Conservation (phyloP, 768 basidiomycete species). For the Rhodotorula kratochvilovae region DNA sequence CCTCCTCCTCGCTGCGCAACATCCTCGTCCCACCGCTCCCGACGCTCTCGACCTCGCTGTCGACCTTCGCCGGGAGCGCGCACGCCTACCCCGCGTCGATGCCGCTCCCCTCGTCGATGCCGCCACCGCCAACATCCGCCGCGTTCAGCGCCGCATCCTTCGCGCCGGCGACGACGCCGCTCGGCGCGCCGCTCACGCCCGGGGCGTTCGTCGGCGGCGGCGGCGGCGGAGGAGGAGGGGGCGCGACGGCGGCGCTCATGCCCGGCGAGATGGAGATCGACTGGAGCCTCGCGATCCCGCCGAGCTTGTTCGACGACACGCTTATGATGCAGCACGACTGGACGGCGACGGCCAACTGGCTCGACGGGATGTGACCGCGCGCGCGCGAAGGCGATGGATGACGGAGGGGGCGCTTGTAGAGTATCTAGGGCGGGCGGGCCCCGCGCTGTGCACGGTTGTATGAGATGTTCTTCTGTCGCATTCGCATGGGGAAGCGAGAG, state of each 20-base stretch:
- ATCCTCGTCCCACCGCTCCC: constrained; percentile 1
- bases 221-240: background rate
- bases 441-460: too few relatives aligned
- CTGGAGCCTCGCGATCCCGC: background rate
- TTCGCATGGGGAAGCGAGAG: too few relatives aligned
- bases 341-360: constrained; percentile 3
- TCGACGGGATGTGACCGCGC: background rate
- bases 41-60: background rate
- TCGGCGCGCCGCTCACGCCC: background rate
- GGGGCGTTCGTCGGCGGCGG: too few relatives aligned
- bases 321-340: constrained; percentile 7
- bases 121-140: background rate
- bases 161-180: background rate
- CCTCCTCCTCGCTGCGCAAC: background rate
- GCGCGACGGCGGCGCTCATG: constrained; percentile 8
- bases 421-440: too few relatives aligned
- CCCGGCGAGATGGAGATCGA: constrained; percentile 18
- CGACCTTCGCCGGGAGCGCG: background rate
- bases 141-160: background rate
- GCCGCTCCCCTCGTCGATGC: background rate
- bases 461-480: too few relatives aligned
- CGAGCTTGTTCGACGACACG: constrained; percentile 11
- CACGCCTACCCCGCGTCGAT: background rate
- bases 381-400: too few relatives aligned
- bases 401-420: too few relatives aligned